These are phyloP conservation scores for Dissophora ornata DNA, from an alignment of 192 early-diverging fungal species.

Conservation along the genomic window DNA sequence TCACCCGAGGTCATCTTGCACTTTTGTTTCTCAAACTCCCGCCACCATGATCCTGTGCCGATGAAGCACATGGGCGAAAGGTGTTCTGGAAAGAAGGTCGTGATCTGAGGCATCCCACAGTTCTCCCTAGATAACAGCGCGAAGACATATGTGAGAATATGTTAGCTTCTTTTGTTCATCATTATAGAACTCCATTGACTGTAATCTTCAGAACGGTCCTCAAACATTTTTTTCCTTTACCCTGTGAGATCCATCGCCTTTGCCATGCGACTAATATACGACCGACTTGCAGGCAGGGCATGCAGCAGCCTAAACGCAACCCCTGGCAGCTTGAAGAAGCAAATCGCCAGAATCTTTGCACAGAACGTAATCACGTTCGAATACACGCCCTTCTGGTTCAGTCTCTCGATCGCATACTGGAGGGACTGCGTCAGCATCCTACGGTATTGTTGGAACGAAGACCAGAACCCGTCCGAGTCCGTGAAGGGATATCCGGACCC, in stretches of 20 bases:
- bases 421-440: constrained; percentile 46
- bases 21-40: constrained; percentile 56
- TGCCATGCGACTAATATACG: constrained; percentile 53
- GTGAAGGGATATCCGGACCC: constrained; percentile 50
- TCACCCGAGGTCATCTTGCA: constrained; percentile 35
- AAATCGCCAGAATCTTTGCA: constrained; percentile 60
- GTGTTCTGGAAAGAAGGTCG: constrained; percentile 54
- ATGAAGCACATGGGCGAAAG: constrained; percentile 51
- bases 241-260: constrained; percentile 43
- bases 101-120: constrained; percentile 42
- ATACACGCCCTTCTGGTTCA: constrained; percentile 60
- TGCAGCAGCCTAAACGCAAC: constrained; percentile 57
- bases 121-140: constrained; percentile 20
- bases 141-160: too few species aligned
- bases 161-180: too few species aligned
- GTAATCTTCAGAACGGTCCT: too few species aligned
- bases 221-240: too few species aligned
- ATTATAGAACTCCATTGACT: too few species aligned
- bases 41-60: constrained; percentile 52
- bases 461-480: constrained; percentile 46
- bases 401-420: constrained; percentile 55
- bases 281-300: constrained; percentile 55
- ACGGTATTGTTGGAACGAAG: constrained; percentile 52
- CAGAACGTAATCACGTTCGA: constrained; percentile 64
- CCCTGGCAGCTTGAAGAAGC: constrained; percentile 64